These are phyloP conservation scores for Diaporthe citriasiana DNA, from an alignment of 2,329 filamentous ascomycete species.

Conservation along the genomic window DNA sequence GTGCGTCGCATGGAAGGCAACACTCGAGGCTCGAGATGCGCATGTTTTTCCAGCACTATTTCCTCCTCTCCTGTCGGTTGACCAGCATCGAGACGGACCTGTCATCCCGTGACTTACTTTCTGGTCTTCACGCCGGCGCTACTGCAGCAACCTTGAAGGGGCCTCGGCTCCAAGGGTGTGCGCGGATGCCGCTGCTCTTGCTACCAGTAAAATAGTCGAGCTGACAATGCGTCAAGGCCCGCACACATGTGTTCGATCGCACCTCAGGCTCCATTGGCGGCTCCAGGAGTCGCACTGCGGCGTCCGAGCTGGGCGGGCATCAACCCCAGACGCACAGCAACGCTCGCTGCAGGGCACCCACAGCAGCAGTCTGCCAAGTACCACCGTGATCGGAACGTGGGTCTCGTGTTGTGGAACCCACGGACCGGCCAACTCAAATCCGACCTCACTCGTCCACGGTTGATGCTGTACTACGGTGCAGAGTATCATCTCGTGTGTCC, in stretches of 20 bases:
- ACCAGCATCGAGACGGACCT: background rate
- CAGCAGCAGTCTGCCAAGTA: background rate
- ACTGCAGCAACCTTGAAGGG: conserved; percentile 1
- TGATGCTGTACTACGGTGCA: background rate
- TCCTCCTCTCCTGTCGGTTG: background rate
- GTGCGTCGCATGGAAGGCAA: background rate
- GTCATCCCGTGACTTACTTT: background rate
- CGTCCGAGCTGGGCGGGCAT: background rate
- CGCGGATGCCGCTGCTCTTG: background rate
- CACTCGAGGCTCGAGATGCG: background rate
- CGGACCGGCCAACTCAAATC: conserved; percentile 25
- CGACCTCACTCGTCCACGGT: conserved; percentile 22
- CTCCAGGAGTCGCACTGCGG: too few species aligned
- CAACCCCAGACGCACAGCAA: conserved; percentile 11
- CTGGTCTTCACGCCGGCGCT: background rate
- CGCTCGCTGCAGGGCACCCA: background rate
- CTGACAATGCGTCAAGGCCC: background rate
- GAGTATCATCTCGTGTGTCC: background rate
- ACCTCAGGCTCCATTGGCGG: background rate
- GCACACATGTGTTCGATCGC: background rate
- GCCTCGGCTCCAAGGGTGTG: background rate
- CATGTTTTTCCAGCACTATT: background rate
- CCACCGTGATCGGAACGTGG: conserved; percentile 9
- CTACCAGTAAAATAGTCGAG: background rate
- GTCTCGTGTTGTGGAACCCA: conserved; percentile 19